A percentile compares a stretch with the other conserved stretches of the same genome.
Conservation (phyloP, 345 rosid genomes). For the Syzygium aromaticum region DNA sequence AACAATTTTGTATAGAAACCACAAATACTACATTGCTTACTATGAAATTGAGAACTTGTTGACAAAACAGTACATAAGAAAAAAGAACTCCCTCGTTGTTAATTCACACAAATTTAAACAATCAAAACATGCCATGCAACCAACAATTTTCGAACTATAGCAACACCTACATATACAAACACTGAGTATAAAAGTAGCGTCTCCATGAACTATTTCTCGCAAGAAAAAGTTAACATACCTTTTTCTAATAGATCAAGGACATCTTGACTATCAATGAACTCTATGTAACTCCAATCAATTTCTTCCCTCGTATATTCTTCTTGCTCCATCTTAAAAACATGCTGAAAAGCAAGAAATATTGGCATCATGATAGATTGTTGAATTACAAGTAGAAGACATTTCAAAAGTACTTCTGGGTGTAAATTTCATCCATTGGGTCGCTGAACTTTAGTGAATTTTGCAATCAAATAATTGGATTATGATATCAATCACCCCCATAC, state of each 20-base stretch:
- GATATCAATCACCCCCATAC: neutral
- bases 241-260: constrained; percentile 94
- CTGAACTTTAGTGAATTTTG: neutral
- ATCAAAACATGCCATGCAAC: neutral
- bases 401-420: neutral
- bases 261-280: constrained; percentile 91
- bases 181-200: neutral
- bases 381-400: neutral
- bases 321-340: constrained; percentile 99
- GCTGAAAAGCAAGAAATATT: constrained; percentile 31
- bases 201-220: neutral
- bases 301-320: constrained; percentile 95
- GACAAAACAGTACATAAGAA: neutral
- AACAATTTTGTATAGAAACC: neutral
- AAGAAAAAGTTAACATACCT: constrained; percentile 26
- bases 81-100: neutral
- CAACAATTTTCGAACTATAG: neutral
- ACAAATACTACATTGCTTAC: neutral
- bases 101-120: neutral
- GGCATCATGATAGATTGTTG: neutral
- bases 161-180: neutral
- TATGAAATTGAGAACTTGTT: neutral
- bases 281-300: constrained; percentile 98
- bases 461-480: neutral
- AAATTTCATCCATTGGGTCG: neutral